phyloP scores from a whole-genome alignment of 805 yeast species.

The Starmera amethionina region DNA sequence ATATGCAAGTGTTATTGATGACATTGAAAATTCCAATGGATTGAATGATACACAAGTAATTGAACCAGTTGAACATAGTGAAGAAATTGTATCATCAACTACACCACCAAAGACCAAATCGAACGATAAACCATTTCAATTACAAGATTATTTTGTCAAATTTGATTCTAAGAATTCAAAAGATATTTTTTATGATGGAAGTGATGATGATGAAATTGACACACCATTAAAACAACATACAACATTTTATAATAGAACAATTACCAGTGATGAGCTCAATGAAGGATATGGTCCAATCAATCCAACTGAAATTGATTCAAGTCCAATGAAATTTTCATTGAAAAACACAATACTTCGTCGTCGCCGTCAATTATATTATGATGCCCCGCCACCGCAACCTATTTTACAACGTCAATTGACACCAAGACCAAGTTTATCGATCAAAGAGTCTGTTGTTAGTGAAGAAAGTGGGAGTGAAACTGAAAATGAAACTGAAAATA shows the following conservation, averaged over 20 bases:
- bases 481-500: background rate
- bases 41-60: too few species aligned
- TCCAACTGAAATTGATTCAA: background rate
- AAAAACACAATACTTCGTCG: too few species aligned
- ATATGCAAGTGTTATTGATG: too few species aligned
- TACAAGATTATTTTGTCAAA: too few species aligned
- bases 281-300: background rate
- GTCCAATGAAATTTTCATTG: background rate
- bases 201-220: background rate
- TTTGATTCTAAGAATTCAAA: too few species aligned
- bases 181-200: too few species aligned
- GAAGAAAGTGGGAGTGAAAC: too few species aligned
- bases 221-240: background rate
- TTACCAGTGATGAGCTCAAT: background rate
- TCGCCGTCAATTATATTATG: background rate
- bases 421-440: background rate
- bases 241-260: too few species aligned
- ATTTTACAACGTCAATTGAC: background rate
- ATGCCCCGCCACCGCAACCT: background rate
- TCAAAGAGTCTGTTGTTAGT: background rate
- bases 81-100: background rate
- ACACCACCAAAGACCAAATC: too few species aligned
- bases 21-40: too few species aligned
- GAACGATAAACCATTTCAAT: too few species aligned
- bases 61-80: background rate